Evolutionary conservation across 2,329 filamentous ascomycete species (phyloP).

Genomic region (Chalaropsis thielavioides): DNA sequence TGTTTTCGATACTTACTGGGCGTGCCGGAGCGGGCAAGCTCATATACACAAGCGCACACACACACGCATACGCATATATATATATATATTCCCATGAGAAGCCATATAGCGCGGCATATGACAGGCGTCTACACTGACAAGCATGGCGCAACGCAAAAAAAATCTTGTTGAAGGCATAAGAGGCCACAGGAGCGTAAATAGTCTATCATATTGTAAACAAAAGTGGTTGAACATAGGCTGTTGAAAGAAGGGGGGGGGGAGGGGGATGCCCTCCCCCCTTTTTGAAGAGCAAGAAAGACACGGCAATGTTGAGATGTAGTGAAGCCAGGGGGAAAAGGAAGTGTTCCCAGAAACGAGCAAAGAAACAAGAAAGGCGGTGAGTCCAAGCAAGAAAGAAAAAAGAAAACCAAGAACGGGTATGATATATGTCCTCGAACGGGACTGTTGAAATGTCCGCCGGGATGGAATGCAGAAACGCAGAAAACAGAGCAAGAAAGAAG

Average conservation of each 20-base stretch:
- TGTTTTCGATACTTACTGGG: not conserved
- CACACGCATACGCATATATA: not conserved
- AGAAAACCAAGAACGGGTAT: not conserved
- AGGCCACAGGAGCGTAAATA: no score
- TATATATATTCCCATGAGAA: no score
- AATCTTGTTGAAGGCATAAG: not conserved
- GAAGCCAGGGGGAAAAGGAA: not conserved
- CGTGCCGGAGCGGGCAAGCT: not conserved
- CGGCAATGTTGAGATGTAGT: conserved; percentile 1
- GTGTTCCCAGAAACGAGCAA: not conserved
- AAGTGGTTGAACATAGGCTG: not conserved
- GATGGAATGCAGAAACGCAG: not conserved
- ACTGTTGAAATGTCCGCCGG: conserved; percentile 14
- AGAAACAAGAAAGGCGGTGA: not conserved
- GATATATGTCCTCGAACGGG: not conserved
- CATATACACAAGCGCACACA: not conserved
- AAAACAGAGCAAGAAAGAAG: not conserved
- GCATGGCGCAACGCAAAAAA: not conserved
- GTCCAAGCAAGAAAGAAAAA: not conserved
- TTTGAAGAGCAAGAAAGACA: conserved; percentile 5
- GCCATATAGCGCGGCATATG: no score
- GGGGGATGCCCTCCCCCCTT: not conserved
- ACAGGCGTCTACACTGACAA: no score
- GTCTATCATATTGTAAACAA: not conserved
- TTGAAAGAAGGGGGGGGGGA: not conserved